Conservation (phyloP, 2,329 filamentous ascomycete genomes). For the Sclerotinia borealis region DNA sequence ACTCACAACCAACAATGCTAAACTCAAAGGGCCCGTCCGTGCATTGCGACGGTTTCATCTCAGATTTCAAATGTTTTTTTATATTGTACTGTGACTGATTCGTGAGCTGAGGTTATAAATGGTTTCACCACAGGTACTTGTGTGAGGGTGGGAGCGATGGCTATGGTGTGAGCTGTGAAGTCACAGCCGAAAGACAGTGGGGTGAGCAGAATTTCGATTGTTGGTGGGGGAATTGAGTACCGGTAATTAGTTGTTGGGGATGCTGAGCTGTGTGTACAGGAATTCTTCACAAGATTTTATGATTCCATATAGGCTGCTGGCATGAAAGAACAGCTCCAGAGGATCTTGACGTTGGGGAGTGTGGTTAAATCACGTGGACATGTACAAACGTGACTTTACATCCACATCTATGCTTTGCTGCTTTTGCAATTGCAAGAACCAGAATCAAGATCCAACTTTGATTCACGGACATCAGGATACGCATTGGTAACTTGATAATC, state of each 20-base stretch:
- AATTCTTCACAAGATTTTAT: not conserved
- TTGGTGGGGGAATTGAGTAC: not conserved
- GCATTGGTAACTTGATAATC: too few relatives aligned
- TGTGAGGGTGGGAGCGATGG: not conserved
- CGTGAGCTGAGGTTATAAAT: not conserved
- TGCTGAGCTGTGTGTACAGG: not conserved
- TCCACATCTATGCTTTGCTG: too few relatives aligned
- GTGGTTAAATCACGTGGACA: not conserved
- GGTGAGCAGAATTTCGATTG: not conserved
- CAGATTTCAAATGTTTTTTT: not conserved
- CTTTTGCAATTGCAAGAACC: not conserved
- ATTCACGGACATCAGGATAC: not conserved
- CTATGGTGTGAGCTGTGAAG: not conserved
- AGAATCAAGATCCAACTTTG: not conserved
- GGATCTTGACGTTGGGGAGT: too few relatives aligned
- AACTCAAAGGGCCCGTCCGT: not conserved
- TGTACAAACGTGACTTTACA: too few relatives aligned
- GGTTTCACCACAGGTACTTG: not conserved
- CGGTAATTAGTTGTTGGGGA: not conserved
- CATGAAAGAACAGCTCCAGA: not conserved
- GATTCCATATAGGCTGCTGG: not conserved
- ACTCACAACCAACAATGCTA: not conserved
- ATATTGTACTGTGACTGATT: not conserved
- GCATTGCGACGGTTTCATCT: not conserved
- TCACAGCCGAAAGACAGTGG: not conserved